Evolutionary conservation across 208 protist genomes (phyloP), one percentile per base, ranked within the genome.

Genomic region (Balamuthia mandrillaris): DNA sequence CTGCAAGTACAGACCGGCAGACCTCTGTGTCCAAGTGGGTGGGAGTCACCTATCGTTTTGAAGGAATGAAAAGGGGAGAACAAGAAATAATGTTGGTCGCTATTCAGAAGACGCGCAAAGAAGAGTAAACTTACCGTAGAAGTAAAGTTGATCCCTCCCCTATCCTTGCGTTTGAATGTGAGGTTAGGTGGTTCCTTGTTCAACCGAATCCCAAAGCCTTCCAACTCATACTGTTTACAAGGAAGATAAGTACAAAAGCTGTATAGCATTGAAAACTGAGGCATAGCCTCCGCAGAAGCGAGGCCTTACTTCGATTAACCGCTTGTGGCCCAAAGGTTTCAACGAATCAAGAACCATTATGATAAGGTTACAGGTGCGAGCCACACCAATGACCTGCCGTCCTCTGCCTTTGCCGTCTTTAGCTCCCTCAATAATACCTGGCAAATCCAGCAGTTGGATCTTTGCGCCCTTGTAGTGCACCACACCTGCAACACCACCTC

Each of bases 371-470:
- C 97, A 99, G 3, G 98, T 99, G 42, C 97, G 94, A 16, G 90
- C 93, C 16, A 94, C 91, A 27, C 96, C 95, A 87, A 99, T 98
- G 52, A 99, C 97, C 90, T 99, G 98, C 29, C 97, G 93, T 92
- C 98, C 98, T 84, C 98, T 94, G 91, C 98, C 98, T 88, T 99
- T 99, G 79, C 98, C 98, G 78, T 99, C 97, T 88, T 98, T 98
- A 41, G 98, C 98, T 47, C 98, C 98, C 88, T 99, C 98, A 88
- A 99, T 99, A 88, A 99, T 99, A 94, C 98, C 96, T 61, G 97
- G 96, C 24, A 98, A 91, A 92, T 98, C 97, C 1, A 98, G 89
- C 91, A 98, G 96, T 91, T 98, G 94, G 35, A 96, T 90, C 56
- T 90, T 88, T 14, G 92, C 86, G 31, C 93, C 88, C 70, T 98